Base-by-base conservation (phyloP, 768 basidiomycete species). In the Boletus rubescentipes region DNA sequence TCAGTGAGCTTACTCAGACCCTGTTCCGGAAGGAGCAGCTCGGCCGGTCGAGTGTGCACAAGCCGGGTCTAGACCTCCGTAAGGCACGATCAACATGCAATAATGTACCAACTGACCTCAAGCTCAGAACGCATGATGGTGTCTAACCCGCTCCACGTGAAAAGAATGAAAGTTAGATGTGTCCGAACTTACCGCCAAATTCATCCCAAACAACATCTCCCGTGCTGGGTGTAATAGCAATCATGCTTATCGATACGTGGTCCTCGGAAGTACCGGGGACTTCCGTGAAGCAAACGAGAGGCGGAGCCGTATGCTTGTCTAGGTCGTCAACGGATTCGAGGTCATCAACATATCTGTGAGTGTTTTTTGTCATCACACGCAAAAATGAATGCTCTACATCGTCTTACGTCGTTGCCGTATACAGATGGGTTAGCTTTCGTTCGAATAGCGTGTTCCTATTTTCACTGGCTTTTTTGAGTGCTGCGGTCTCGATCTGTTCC, bases 121-220 rank as follows among this genome's bases (percentile, higher is more conserved):
- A 97, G 81, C 69, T 98, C 94, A 9, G 86, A 85, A 12, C 95
- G 81, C 85, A 97, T 91, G 31, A 83, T 71, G 3, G 82, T 83
- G 68, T 97, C 93, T 89, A 62, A 15, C 21, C 34, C 38, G 7
- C 55, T 59, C 16, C 43, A 18, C 51, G 48, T 59, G 45, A 43
- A 40, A 39, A 50, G 5, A 42, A 44, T 35, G 29, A 49, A 56
- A 52, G 11, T 41, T 12, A 15, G n/a, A 40, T 30, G 34, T 5
- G 34, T 14, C 34, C 18, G 12, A 30, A 46, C 64, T 48, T 62
- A 87, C 91, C 93, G 49, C 89, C 79, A 64, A 95, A 96, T 51
- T 91, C 84, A 63, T 99, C 96, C 84, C 92, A 98, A 3, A 93
- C 74, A 3, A 99, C 88, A 59, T 97, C 95, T 2, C 96, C 96